A percentile compares a stretch with the other conserved stretches of the same genome.
phyloP scores from a whole-genome alignment of 1,284 basidiomycete species.

The Cryptococcus sp. region DNA sequence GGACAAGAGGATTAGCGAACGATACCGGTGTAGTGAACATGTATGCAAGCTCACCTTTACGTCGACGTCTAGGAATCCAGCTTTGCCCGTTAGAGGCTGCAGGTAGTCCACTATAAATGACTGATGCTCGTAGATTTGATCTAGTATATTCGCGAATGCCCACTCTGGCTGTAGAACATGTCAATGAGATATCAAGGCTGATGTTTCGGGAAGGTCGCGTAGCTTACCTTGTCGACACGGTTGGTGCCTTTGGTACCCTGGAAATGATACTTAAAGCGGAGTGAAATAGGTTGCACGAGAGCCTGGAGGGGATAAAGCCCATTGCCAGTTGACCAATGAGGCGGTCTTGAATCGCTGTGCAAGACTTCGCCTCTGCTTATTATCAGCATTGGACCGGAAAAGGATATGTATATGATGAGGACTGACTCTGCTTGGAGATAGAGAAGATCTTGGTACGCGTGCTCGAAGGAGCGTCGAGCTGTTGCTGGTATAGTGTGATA shows the following conservation, averaged over 20 bases:
- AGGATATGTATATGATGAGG: neutral
- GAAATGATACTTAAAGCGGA: conserved; percentile 95
- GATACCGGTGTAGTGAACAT: too few species aligned
- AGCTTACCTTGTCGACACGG: conserved; percentile 79
- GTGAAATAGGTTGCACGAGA: conserved; percentile 77
- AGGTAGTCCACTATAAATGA: conserved; percentile 73
- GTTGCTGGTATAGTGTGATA: conserved; percentile 59
- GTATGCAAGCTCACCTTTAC: conserved; percentile 62
- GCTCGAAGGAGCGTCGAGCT: conserved; percentile 67
- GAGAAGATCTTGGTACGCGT: conserved; percentile 71
- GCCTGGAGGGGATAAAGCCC: conserved; percentile 78
- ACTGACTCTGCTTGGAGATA: conserved; percentile 73
- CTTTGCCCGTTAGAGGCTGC: conserved; percentile 67
- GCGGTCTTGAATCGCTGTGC: conserved; percentile 33
- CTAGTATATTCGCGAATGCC: conserved; percentile 89
- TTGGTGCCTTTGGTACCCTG: conserved; percentile 85
- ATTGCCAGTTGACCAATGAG: conserved; percentile 50
- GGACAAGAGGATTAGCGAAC: conserved; percentile 28
- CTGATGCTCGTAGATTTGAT: conserved; percentile 77
- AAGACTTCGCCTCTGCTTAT: conserved; percentile 59
- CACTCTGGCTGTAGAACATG: conserved; percentile 75
- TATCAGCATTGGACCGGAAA: conserved; percentile 1
- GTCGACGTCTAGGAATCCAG: conserved; percentile 66
- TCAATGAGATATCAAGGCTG: neutral
- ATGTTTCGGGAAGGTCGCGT: neutral